Evolutionary conservation across 306 rosid genomes (phyloP).

Genomic region (Begonia peltatifolia): DNA sequence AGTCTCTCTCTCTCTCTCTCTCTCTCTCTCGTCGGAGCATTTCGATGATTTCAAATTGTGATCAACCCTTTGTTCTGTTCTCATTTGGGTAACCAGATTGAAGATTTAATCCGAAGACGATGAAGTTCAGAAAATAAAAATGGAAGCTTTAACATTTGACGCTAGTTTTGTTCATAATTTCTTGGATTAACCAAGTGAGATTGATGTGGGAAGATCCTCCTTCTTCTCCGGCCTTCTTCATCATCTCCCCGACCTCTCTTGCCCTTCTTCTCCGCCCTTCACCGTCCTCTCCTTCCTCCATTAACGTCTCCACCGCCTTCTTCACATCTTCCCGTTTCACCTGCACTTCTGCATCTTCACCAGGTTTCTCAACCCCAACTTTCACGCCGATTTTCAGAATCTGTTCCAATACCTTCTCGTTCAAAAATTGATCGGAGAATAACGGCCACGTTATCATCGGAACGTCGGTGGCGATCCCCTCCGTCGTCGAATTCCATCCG

Average conservation of each 20-base stretch:
- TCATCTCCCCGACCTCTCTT: slow-evolving; percentile 22
- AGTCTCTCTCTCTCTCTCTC: too few species aligned
- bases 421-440: slow-evolving; percentile 39
- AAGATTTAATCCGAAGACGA: too few species aligned
- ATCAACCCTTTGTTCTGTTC: too few species aligned
- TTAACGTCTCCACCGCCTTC: slow-evolving; percentile 22
- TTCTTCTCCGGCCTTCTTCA: slow-evolving; percentile 26
- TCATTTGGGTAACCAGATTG: too few species aligned
- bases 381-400: slow-evolving; percentile 24
- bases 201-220: slow-evolving; percentile 50
- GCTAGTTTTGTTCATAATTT: slow-evolving; percentile 7
- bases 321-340: slow-evolving; percentile 27
- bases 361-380: slow-evolving; percentile 36
- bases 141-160: too few species aligned
- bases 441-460: slow-evolving; percentile 60
- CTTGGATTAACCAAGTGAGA: slow-evolving; percentile 25
- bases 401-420: slow-evolving; percentile 27
- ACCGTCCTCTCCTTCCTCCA: slow-evolving; percentile 20
- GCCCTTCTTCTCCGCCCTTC: slow-evolving; percentile 27
- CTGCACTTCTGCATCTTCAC: slow-evolving; percentile 20
- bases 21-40: too few species aligned
- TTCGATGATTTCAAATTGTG: too few species aligned
- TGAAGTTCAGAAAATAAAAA: too few species aligned
- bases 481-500: slow-evolving; percentile 61
- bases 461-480: slow-evolving; percentile 37